Base-by-base conservation (phyloP, 192 early-diverging fungal species). In the Cladochytrium replicatum region DNA sequence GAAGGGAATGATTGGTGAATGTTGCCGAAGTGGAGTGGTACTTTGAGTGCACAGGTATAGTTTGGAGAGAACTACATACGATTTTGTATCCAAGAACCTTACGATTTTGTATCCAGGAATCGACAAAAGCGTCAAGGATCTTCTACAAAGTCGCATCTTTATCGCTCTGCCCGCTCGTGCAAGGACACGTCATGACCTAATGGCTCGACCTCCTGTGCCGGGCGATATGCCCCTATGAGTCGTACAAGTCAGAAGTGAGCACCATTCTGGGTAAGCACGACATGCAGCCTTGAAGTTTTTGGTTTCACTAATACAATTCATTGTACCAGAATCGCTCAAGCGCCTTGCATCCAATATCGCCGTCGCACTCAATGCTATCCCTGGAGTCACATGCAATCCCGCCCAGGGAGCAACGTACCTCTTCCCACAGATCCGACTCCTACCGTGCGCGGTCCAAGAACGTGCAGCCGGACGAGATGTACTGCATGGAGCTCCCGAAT, bases 1-100 rank as follows among this genome's bases (percentile, higher is more conserved):
- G 41, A 99, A 99, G 70, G 95, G 95, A 51, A 88, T 95, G 89
- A 61, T 99, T 42, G 95, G 95, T 54, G 95, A 99, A 67, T 99
- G 95, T 61, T 93, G 95, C 30, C 81, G 89, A 40, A 82, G 95
- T 40, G 94, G 95, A 49, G 95, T n/a, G 93, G 6, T 99, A 96
- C 72, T 92, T 93, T 75, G 95, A 99, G 68, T 91, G 88, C 52
- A 60, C 57, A 15, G 46, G 46, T n/a, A n/a, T n/a, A n/a, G n/a
- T n/a, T n/a, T n/a, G n/a, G n/a, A n/a, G n/a, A n/a, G n/a, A n/a
- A n/a, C n/a, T n/a, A n/a, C n/a, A n/a, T n/a, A n/a, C n/a, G n/a
- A n/a, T n/a, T n/a, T n/a, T n/a, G n/a, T n/a, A n/a, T n/a, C n/a
- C n/a, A n/a, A n/a, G n/a, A n/a, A n/a, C n/a, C n/a, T n/a, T n/a